Evolutionary conservation across 768 basidiomycete genomes (phyloP).

Genomic region (Naematelia encephala): DNA sequence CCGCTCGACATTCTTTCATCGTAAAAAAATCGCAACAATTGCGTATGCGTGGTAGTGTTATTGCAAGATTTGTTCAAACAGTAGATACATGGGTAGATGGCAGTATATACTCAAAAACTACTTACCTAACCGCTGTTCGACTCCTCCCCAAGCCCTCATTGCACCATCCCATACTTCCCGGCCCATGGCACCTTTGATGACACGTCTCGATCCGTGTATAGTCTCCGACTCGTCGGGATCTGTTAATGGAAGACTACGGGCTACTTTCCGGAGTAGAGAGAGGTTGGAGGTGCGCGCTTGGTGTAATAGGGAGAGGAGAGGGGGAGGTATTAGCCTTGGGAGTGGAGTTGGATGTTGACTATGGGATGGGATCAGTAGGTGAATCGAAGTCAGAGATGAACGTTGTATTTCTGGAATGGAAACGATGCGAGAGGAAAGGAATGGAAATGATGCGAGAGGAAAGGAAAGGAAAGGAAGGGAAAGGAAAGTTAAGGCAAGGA

Average conservation of each 20-base stretch:
- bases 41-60: background rate
- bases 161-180: constrained; percentile 41
- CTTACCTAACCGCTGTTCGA: constrained; percentile 21
- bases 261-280: constrained; percentile 25
- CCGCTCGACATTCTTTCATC: too few relatives aligned
- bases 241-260: constrained; percentile 10
- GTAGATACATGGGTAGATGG: background rate
- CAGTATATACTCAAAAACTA: background rate
- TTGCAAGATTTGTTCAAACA: background rate
- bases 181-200: constrained; percentile 11
- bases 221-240: background rate
- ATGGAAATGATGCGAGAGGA: background rate
- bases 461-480: background rate
- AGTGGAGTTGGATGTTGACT: constrained; percentile 33
- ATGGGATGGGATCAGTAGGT: background rate
- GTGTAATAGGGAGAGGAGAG: constrained; percentile 14
- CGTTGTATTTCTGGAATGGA: background rate
- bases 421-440: background rate
- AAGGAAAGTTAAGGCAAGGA: background rate
- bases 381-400: background rate
- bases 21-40: too few relatives aligned
- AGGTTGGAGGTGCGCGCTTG: constrained; percentile 24
- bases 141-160: constrained; percentile 30
- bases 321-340: constrained; percentile 13
- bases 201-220: background rate